These are phyloP conservation scores for Vitis hybrid DNA, from an alignment of 177 flowering plant genomes.

Conservation along the genomic window DNA sequence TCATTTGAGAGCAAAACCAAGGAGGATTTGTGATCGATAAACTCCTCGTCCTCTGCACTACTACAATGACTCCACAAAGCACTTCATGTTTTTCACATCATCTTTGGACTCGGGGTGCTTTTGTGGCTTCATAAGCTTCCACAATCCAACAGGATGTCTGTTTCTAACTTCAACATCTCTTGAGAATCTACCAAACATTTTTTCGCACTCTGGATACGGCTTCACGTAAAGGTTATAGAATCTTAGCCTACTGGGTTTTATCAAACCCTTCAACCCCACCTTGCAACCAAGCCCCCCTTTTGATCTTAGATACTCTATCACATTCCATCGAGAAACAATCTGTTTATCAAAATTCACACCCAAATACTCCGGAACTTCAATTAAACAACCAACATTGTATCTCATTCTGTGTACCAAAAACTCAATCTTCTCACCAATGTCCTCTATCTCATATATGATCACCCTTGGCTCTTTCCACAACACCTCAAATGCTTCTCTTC, in stretches of 20 bases:
- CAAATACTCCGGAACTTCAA: conserved; percentile 78
- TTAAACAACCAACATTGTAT: conserved; percentile 39
- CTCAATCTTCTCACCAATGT: conserved; percentile 71
- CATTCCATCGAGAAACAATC: conserved; percentile 77
- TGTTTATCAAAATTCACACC: conserved; percentile 84
- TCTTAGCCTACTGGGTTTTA: conserved; percentile 60
- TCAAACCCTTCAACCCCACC: conserved; percentile 57
- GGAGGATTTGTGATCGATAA: conserved; percentile 23
- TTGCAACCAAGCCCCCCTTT: conserved; percentile 68
- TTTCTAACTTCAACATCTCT: conserved; percentile 23
- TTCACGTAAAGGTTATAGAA: conserved; percentile 87
- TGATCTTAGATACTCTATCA: conserved; percentile 68
- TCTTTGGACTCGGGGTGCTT: conserved; percentile 34
- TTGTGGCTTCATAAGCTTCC: conserved; percentile 62
- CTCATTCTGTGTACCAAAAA: conserved; percentile 51
- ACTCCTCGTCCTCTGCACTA: conserved; percentile 12
- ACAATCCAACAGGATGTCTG: conserved; percentile 50
- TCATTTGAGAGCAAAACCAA: background rate
- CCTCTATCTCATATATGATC: conserved; percentile 54
- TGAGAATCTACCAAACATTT: conserved; percentile 52
- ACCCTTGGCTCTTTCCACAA: conserved; percentile 75
- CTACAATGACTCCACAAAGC: conserved; percentile 46
- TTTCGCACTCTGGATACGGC: conserved; percentile 90
- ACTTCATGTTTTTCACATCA: conserved; percentile 52
- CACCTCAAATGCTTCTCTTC: conserved; percentile 71